These are phyloP conservation scores for Eucalyptus viminalis DNA, from an alignment of 345 rosid species.

Conservation along the genomic window DNA sequence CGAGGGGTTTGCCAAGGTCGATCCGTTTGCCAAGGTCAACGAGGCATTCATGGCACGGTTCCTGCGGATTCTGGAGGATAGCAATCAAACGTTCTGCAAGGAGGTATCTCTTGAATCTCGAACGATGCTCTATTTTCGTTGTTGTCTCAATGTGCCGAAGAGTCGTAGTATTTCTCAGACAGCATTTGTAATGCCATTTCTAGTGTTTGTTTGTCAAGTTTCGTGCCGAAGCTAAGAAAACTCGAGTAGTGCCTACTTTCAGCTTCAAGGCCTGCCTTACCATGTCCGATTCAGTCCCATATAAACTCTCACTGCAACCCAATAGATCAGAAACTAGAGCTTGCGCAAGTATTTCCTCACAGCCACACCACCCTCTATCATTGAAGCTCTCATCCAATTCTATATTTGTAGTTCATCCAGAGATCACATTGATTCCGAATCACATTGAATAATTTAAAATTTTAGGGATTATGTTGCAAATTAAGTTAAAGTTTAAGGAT, in stretches of 20 bases:
- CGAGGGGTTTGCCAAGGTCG: not conserved
- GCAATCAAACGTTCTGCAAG: not conserved
- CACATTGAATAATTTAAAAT: no score
- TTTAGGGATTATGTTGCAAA: no score
- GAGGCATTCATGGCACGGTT: constrained; percentile 36
- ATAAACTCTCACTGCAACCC: not conserved
- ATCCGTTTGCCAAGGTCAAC: constrained; percentile 33
- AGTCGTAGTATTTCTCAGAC: not conserved
- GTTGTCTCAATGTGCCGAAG: not conserved
- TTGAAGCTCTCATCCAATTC: not conserved
- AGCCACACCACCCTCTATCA: not conserved
- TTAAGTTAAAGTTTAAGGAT: no score
- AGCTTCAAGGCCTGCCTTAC: not conserved
- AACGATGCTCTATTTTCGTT: not conserved
- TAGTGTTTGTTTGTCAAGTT: not conserved
- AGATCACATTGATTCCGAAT: no score
- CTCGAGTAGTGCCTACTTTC: not conserved
- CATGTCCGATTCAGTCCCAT: not conserved
- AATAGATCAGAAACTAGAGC: not conserved
- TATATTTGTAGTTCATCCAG: not conserved
- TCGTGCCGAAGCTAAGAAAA: not conserved
- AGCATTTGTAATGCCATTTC: not conserved
- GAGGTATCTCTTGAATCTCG: constrained; percentile 15
- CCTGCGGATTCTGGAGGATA: not conserved
- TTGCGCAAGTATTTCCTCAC: not conserved